These are phyloP conservation scores for Sisymbrium altissimum DNA, from an alignment of 345 rosid genomes.

Conservation along the genomic window DNA sequence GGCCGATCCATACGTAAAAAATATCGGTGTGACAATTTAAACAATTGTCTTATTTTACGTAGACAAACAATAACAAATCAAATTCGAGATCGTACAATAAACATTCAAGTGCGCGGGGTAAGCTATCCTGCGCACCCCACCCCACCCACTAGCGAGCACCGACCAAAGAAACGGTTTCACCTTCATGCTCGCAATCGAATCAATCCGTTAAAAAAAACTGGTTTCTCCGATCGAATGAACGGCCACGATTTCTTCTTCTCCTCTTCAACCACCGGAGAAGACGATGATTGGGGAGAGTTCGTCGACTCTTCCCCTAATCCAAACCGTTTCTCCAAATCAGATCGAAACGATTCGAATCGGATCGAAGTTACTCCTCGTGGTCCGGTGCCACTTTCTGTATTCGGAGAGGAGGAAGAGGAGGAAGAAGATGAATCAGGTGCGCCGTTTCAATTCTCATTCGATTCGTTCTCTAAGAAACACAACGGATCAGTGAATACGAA, in stretches of 20 bases:
- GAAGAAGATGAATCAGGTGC: constrained; percentile 40
- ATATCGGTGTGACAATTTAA: no score
- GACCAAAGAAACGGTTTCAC: constrained; percentile 35
- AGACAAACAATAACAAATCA: background rate
- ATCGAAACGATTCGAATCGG: constrained; percentile 30
- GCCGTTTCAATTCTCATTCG: constrained; percentile 26
- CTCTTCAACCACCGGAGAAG: constrained; percentile 31
- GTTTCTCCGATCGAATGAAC: constrained; percentile 27
- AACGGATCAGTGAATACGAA: constrained; percentile 30
- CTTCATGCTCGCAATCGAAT: constrained; percentile 41
- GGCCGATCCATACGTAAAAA: no score
- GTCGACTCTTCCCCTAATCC: constrained; percentile 32
- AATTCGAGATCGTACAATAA: background rate
- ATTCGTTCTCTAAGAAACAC: constrained; percentile 19
- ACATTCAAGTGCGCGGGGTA: constrained; percentile 32
- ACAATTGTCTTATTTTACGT: background rate
- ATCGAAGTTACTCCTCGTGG: constrained; percentile 46
- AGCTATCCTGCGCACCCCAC: constrained; percentile 33
- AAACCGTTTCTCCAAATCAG: background rate
- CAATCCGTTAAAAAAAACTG: constrained; percentile 9
- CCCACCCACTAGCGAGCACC: constrained; percentile 13
- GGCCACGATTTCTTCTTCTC: constrained; percentile 39
- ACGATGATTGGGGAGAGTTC: constrained; percentile 88
- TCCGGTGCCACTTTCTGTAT: constrained; percentile 81
- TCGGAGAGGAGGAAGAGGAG: constrained; percentile 51